Base-by-base conservation (phyloP, 345 rosid genomes). In the Turnera subulata region DNA sequence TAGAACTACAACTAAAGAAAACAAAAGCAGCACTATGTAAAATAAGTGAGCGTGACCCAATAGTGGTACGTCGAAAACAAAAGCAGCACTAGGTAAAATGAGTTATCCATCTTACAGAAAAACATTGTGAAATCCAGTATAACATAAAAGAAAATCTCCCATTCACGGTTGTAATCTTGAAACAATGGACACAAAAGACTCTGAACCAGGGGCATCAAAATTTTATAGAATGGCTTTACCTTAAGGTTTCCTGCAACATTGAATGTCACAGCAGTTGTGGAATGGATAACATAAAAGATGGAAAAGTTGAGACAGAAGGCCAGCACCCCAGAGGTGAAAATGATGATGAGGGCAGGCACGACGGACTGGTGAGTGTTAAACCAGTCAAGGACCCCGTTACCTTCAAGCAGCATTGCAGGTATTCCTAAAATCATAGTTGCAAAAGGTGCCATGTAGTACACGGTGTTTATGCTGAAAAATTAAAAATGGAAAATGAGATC, bases 281-380 rank as follows among this genome's bases (percentile, higher is more conserved):
- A 93, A 78, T 93, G 99, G 61, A 93, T 93, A 60, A 93, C 99
- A 2, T 93, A 93, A 66, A 93, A 93, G 62, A 93, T 93, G 66
- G 99, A 93, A 76, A 93, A 93, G 81, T 93, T 93, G 42, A 93
- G 95, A 69, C 95, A 93, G 76, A 93, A 93, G 16, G 99, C 99
- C 42, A 93, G 63, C 66, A 89, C 86, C 44, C 99, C 99, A 16
- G 99, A 93, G 70, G 80, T 78, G 69, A 93, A 76, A 39, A 93
- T 89, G 53, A 93, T 85, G 66, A 89, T 53, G 53, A 89, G 73
- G n/a, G 99, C 59, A 53, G 96, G 66, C 66, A 67, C 23, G 0
- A 89, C 67, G 37, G 72, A 42, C 10, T 81, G 78, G 58, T 85
- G 84, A 22, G 89, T 74, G 18, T 73, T 61, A 75, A 93, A 73